phyloP scores from a whole-genome alignment of 805 yeast genomes.

The Wickerhamiella siamensis region DNA sequence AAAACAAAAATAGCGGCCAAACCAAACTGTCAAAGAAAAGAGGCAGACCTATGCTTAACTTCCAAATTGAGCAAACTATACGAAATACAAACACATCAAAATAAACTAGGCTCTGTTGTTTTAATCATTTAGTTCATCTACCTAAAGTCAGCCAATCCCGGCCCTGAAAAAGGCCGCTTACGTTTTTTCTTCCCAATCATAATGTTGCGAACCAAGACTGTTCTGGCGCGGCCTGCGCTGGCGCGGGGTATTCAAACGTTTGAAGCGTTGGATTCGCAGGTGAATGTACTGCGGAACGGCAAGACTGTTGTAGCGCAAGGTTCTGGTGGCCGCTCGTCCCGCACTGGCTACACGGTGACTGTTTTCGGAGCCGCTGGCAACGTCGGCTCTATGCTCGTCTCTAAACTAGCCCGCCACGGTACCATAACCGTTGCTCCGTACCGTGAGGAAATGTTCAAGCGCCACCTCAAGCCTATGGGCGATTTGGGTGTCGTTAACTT shows the following conservation, averaged over 20 bases:
- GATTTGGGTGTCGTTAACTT: conserved; percentile 79
- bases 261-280: conserved; percentile 36
- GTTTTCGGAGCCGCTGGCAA: conserved; percentile 76
- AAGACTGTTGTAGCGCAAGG: conserved; percentile 62
- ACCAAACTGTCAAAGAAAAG: no score
- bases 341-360: conserved; percentile 80
- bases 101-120: no score
- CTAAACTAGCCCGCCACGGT: conserved; percentile 72
- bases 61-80: no score
- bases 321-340: conserved; percentile 62
- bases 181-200: conserved; percentile 1
- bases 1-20: no score
- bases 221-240: conserved; percentile 1
- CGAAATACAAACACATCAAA: no score
- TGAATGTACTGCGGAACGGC: conserved; percentile 52
- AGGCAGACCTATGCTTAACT: no score
- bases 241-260: conserved; percentile 24
- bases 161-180: conserved; percentile 1
- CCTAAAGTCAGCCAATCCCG: neutral
- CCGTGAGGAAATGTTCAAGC: conserved; percentile 63
- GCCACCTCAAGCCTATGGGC: conserved; percentile 70
- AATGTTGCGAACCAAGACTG: conserved; percentile 1
- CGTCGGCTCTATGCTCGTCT: conserved; percentile 55
- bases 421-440: conserved; percentile 64
- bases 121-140: neutral